Conservation (phyloP, 441 rosid species). For the Croton setiger region DNA sequence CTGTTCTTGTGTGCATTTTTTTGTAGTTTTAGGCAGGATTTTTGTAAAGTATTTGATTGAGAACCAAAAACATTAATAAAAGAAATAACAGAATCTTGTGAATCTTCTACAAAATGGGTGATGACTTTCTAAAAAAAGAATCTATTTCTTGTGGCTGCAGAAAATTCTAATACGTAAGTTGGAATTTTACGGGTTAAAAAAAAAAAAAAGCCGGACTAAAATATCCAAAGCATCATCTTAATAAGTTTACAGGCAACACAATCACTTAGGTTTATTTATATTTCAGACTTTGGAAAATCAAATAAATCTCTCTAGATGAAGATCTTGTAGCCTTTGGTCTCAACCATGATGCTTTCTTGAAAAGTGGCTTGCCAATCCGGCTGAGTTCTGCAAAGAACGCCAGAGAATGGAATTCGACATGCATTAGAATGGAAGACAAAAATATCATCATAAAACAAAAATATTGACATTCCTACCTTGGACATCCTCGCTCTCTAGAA, state of each 20-base stretch:
- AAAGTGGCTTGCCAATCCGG: slow-evolving; percentile 67
- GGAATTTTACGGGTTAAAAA: no score
- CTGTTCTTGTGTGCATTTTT: not conserved
- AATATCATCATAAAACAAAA: not conserved
- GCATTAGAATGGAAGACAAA: not conserved
- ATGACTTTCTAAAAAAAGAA: no score
- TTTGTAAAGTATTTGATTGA: slow-evolving; percentile 12
- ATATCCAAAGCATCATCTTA: no score
- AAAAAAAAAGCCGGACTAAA: no score
- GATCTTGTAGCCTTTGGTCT: slow-evolving; percentile 94
- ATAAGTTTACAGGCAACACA: slow-evolving; percentile 4
- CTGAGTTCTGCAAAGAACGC: slow-evolving; percentile 48
- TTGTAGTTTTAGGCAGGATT: slow-evolving; percentile 4
- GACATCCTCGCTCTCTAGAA: slow-evolving; percentile 83
- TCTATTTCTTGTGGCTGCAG: no score
- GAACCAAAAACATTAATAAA: not conserved
- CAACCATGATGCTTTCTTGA: slow-evolving; percentile 79
- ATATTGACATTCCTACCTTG: slow-evolving; percentile 43
- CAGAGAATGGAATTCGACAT: slow-evolving; percentile 12
- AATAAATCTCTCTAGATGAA: slow-evolving; percentile 88
- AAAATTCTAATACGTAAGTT: no score
- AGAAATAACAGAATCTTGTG: not conserved
- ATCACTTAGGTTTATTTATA: slow-evolving; percentile 8
- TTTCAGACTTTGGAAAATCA: slow-evolving; percentile 66
- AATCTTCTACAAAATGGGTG: no score